Evolutionary conservation across 805 yeast genomes (phyloP).

Genomic region (Ogataea kodamae): DNA sequence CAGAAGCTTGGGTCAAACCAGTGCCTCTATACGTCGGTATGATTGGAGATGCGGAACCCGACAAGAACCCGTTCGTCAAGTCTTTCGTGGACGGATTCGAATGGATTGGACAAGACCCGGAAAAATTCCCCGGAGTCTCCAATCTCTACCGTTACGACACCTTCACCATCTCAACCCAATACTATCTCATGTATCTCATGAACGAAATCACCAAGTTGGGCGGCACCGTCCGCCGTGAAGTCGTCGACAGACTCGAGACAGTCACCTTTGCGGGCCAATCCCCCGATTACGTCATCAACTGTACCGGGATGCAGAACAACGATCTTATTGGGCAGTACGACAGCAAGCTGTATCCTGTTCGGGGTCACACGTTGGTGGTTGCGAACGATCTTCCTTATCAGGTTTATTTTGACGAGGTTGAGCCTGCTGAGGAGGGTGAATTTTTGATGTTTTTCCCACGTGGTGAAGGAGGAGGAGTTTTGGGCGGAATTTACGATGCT

Average conservation of each 20-base stretch:
- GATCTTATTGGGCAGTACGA: constrained; percentile 50
- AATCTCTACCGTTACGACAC: constrained; percentile 43
- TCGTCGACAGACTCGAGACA: constrained; percentile 42
- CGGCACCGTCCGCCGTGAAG: constrained; percentile 41
- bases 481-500: constrained; percentile 49
- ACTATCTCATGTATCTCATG: constrained; percentile 52
- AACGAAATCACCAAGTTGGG: constrained; percentile 44
- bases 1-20: constrained; percentile 33
- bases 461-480: constrained; percentile 61
- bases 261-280: constrained; percentile 19
- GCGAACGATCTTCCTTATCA: constrained; percentile 42
- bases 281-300: constrained; percentile 49
- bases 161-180: constrained; percentile 55
- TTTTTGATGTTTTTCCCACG: constrained; percentile 60
- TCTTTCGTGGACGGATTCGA: constrained; percentile 40
- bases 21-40: constrained; percentile 26
- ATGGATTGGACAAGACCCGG: constrained; percentile 27
- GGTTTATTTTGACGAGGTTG: constrained; percentile 31
- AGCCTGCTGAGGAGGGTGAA: constrained; percentile 40
- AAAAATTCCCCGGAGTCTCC: constrained; percentile 35
- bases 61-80: constrained; percentile 47
- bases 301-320: constrained; percentile 51
- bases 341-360: constrained; percentile 42
- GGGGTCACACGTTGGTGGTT: constrained; percentile 58
- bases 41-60: constrained; percentile 12